These are phyloP conservation scores for Isatis lusitanica DNA, from an alignment of 441 rosid species.

Conservation along the genomic window DNA sequence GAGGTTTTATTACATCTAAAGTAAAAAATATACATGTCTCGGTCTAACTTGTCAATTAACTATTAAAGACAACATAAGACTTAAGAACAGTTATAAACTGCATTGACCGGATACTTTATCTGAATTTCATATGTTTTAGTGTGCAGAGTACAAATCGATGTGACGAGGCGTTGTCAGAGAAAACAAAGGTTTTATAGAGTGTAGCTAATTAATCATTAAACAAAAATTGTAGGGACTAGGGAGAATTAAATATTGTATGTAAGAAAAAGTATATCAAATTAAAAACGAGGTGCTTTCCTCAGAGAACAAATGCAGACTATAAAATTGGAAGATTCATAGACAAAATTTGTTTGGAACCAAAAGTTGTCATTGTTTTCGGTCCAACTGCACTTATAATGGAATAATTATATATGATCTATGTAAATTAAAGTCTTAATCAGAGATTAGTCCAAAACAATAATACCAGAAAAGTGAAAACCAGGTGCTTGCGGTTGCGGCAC, in stretches of 20 bases:
- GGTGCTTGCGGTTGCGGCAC: constrained; percentile 23
- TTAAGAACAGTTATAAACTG: background rate
- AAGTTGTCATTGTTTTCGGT: constrained; percentile 21
- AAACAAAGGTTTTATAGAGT: constrained; percentile 2
- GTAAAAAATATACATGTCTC: too few relatives aligned
- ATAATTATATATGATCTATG: background rate
- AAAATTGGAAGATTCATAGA: constrained; percentile 11
- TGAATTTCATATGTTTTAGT: constrained; percentile 5
- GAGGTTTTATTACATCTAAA: too few relatives aligned
- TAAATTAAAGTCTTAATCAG: constrained; percentile 8
- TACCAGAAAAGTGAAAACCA: constrained; percentile 28
- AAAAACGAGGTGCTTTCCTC: background rate
- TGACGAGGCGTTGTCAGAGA: constrained; percentile 24
- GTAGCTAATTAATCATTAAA: constrained; percentile 1
- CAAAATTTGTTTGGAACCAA: constrained; percentile 17
- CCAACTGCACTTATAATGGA: constrained; percentile 8
- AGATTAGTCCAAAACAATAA: constrained; percentile 5
- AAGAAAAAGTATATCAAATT: background rate
- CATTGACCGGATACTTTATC: constrained; percentile 2
- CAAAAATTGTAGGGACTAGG: background rate
- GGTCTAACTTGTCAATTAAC: background rate
- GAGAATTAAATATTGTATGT: background rate
- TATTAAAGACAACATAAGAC: background rate
- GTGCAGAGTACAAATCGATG: constrained; percentile 7
- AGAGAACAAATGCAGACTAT: constrained; percentile 15